Evolutionary conservation across 2,329 filamentous ascomycete species (phyloP).

Genomic region (Colletotrichum somersetense): DNA sequence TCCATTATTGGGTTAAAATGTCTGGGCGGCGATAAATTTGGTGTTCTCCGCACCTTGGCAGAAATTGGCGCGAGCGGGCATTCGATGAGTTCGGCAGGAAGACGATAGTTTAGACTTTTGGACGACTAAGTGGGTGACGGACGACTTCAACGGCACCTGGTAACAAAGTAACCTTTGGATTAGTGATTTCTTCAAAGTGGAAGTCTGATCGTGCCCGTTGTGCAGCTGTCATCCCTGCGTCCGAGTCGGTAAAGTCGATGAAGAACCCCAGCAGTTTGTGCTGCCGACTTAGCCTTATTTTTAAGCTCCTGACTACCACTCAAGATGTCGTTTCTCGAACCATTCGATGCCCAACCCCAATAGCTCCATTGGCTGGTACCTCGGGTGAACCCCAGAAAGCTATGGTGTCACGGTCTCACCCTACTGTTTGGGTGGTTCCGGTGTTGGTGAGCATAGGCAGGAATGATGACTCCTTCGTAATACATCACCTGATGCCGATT

Average conservation of each 20-base stretch:
- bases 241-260: not conserved
- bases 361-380: constrained; percentile 44
- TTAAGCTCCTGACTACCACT: not conserved
- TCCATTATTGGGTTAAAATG: not conserved
- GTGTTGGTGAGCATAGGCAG: constrained; percentile 44
- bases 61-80: not conserved
- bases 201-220: not conserved
- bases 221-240: not conserved
- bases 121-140: not conserved
- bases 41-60: not conserved
- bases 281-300: not conserved
- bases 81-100: not conserved
- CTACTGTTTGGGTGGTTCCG: constrained; percentile 46
- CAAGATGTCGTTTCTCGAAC: constrained; percentile 32
- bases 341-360: constrained; percentile 30
- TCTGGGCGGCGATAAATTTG: not conserved
- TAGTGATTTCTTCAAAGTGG: not conserved
- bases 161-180: not conserved
- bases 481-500: constrained; percentile 67
- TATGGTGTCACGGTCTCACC: constrained; percentile 45
- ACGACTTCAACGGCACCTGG: not conserved
- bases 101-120: not conserved
- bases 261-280: not conserved
- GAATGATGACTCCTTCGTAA: constrained; percentile 60
- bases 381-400: constrained; percentile 42